Evolutionary conservation across 2,329 filamentous ascomycete genomes (phyloP).

Genomic region (Pseudocercospora fijiensis): DNA sequence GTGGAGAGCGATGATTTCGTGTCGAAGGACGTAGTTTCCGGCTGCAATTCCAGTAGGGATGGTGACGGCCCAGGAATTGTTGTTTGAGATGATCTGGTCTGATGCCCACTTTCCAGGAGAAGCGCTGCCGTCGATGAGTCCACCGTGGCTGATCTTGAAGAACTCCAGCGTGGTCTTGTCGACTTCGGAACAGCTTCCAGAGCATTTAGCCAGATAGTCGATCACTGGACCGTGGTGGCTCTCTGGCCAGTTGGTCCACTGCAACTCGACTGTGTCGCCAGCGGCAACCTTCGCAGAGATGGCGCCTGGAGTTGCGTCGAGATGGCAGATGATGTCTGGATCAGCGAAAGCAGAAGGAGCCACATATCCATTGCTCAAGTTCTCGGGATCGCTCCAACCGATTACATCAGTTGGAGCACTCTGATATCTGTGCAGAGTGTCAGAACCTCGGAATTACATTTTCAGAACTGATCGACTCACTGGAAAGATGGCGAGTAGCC

Average conservation of each 20-base stretch:
- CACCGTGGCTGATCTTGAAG: constrained; percentile 63
- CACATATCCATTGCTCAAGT: constrained; percentile 43
- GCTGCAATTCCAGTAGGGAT: constrained; percentile 55
- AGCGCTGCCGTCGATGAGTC: constrained; percentile 49
- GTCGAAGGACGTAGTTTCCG: constrained; percentile 60
- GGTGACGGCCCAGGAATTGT: constrained; percentile 50
- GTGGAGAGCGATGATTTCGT: constrained; percentile 63
- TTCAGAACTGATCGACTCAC: constrained; percentile 3
- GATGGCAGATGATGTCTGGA: constrained; percentile 48
- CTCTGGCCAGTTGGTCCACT: constrained; percentile 66
- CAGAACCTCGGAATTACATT: neutral
- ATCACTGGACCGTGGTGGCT: constrained; percentile 64
- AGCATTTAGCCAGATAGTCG: constrained; percentile 61
- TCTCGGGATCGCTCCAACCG: constrained; percentile 55
- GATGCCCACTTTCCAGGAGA: constrained; percentile 55
- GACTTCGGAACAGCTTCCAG: constrained; percentile 55
- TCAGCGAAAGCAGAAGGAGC: constrained; percentile 26
- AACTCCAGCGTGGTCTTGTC: constrained; percentile 57
- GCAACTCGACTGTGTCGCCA: constrained; percentile 58
- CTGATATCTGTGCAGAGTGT: constrained; percentile 30
- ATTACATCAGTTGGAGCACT: constrained; percentile 42
- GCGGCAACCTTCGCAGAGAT: constrained; percentile 58
- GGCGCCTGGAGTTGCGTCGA: constrained; percentile 52
- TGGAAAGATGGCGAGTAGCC: constrained; percentile 47
- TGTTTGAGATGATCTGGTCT: constrained; percentile 52